A percentile compares a stretch with the other conserved stretches of the same genome.
phyloP scores from a whole-genome alignment of 345 rosid species.

The Sonneratia alba region DNA sequence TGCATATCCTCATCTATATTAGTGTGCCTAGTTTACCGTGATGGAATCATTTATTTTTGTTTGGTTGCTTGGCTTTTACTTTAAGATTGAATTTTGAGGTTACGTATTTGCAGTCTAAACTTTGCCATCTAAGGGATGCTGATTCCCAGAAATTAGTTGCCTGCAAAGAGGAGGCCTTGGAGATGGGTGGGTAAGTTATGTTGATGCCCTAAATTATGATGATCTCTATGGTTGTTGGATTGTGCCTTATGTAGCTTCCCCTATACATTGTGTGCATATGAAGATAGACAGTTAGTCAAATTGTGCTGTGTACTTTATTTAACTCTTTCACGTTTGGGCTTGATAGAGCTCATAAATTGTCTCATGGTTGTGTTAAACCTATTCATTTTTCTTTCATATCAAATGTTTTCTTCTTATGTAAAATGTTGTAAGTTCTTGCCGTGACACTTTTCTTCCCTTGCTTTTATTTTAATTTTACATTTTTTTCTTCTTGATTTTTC shows the following conservation, averaged over 20 bases:
- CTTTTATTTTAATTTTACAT: neutral
- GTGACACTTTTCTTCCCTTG: neutral
- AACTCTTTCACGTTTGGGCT: no score
- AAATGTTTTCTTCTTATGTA: neutral
- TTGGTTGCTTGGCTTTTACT: slow-evolving; percentile 1
- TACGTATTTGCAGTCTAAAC: slow-evolving; percentile 53
- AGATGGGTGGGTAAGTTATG: slow-evolving; percentile 85
- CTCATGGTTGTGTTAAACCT: neutral
- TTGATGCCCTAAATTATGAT: neutral
- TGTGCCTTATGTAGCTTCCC: neutral
- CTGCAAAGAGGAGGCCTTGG: slow-evolving; percentile 70
- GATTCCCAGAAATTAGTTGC: slow-evolving; percentile 44
- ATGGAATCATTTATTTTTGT: neutral
- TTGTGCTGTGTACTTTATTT: neutral
- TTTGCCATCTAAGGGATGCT: slow-evolving; percentile 56
- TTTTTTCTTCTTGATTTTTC: neutral
- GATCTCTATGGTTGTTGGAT: neutral
- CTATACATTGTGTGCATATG: neutral
- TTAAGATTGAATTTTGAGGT: slow-evolving; percentile 3
- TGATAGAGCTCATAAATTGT: neutral
- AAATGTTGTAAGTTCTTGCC: neutral
- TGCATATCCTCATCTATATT: neutral
- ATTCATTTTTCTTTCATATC: neutral
- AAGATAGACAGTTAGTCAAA: neutral
- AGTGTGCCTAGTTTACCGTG: neutral